phyloP scores from a whole-genome alignment of 1,284 basidiomycete species.

The Trametes sp. region DNA sequence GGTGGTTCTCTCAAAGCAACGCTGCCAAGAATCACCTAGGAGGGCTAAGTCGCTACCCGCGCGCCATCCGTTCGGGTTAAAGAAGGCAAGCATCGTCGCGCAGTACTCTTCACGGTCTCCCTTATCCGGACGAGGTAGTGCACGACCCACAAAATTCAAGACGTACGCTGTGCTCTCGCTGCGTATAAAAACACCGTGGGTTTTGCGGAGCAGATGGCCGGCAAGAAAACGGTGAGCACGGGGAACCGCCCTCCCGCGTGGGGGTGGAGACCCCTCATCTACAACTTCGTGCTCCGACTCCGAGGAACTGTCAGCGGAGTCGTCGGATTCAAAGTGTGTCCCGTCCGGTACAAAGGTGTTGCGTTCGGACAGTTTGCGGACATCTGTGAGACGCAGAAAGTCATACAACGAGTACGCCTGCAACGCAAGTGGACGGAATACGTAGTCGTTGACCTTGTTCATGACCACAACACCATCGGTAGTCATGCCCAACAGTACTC shows the following conservation, averaged over 20 bases:
- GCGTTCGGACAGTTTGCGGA: constrained; percentile 29
- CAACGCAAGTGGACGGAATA: constrained; percentile 2
- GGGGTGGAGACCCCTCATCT: not conserved
- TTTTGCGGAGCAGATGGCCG: no score
- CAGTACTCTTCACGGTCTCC: no score
- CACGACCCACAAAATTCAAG: no score
- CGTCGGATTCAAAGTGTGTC: no score
- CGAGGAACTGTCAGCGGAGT: not conserved
- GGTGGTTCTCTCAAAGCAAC: no score
- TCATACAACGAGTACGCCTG: not conserved
- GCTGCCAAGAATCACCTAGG: no score
- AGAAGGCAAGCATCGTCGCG: no score
- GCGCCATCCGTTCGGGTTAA: not conserved
- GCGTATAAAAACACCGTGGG: no score
- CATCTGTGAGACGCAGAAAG: not conserved
- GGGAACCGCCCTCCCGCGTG: no score
- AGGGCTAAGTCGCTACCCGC: no score
- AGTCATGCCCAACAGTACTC: not conserved
- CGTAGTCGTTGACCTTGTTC: not conserved
- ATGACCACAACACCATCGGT: not conserved
- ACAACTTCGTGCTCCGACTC: constrained; percentile 40
- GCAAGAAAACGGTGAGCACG: not conserved
- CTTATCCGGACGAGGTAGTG: no score
- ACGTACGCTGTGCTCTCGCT: no score
- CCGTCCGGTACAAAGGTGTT: not conserved